phyloP scores from a whole-genome alignment of 495 filamentous ascomycete species.

The Penicillium desertorum region DNA sequence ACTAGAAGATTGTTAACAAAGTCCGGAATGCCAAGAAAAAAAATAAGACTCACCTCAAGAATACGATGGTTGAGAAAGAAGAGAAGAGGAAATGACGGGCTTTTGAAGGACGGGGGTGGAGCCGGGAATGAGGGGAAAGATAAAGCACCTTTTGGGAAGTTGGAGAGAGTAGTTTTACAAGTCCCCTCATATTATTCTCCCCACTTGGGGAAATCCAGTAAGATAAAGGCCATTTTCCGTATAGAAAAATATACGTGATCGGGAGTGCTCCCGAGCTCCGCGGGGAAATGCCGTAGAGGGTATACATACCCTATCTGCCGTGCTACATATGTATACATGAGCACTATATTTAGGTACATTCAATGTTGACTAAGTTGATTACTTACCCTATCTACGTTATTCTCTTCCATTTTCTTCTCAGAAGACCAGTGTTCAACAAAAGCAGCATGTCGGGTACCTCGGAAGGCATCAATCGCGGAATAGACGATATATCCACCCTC shows the following conservation, averaged over 20 bases:
- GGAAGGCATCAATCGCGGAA: neutral
- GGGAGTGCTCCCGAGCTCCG: constrained; percentile 4
- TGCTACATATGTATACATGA: neutral
- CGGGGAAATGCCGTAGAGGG: neutral
- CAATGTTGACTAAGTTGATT: neutral
- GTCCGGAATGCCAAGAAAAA: neutral
- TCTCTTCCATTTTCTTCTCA: neutral
- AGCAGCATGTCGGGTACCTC: neutral
- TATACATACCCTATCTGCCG: neutral
- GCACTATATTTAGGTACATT: neutral
- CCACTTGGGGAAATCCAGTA: neutral
- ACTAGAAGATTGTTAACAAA: neutral
- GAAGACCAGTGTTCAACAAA: neutral
- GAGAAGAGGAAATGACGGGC: constrained; percentile 15
- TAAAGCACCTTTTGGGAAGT: constrained; percentile 1
- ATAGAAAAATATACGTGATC: constrained; percentile 18
- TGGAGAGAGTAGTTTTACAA: constrained; percentile 9
- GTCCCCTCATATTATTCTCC: constrained; percentile 6
- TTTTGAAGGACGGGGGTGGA: constrained; percentile 29
- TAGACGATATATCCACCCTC: neutral
- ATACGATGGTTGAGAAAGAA: constrained; percentile 4
- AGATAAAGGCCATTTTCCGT: constrained; percentile 4
- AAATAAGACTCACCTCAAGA: constrained; percentile 8
- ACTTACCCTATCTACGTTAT: neutral
- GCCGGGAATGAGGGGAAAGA: constrained; percentile 23